phyloP scores from a whole-genome alignment of 2,329 filamentous ascomycete species.

The Scedosporium dehoogii region DNA sequence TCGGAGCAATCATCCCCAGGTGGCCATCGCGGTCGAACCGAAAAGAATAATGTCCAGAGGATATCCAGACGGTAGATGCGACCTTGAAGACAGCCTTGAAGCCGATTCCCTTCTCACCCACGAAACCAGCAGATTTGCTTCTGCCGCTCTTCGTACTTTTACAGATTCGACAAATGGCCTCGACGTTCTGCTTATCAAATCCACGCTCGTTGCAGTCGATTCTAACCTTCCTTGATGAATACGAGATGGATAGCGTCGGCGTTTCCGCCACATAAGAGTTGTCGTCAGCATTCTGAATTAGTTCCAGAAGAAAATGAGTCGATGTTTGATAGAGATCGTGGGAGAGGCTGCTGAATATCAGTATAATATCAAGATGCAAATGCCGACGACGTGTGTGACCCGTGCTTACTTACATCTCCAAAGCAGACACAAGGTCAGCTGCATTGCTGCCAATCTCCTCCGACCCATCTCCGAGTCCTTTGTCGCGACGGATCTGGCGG shows the following conservation, averaged over 20 bases:
- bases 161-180: conserved; percentile 22
- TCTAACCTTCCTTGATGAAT: conserved; percentile 11
- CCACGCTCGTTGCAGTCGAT: conserved; percentile 25
- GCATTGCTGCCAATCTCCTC: conserved; percentile 6
- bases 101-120: conserved; percentile 25
- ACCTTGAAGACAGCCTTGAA: conserved; percentile 25
- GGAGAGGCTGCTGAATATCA: conserved; percentile 10
- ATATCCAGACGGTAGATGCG: conserved; percentile 18
- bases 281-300: conserved; percentile 32
- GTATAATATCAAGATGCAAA: background rate
- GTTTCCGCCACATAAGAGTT: conserved; percentile 18
- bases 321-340: conserved; percentile 21
- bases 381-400: background rate
- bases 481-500: conserved; percentile 7
- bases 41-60: conserved; percentile 20
- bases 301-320: conserved; percentile 27
- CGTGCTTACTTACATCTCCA: conserved; percentile 3
- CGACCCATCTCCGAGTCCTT: conserved; percentile 8
- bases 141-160: conserved; percentile 19
- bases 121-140: conserved; percentile 15
- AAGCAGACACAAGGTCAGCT: conserved; percentile 7
- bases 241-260: conserved; percentile 7
- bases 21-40: conserved; percentile 18
- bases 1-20: conserved; percentile 25
- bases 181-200: conserved; percentile 19